A percentile compares a stretch with the other conserved stretches of the same genome.
Evolutionary conservation across 352 stramenopile species (phyloP).

Genomic region (Phytophthora pistaciae): DNA sequence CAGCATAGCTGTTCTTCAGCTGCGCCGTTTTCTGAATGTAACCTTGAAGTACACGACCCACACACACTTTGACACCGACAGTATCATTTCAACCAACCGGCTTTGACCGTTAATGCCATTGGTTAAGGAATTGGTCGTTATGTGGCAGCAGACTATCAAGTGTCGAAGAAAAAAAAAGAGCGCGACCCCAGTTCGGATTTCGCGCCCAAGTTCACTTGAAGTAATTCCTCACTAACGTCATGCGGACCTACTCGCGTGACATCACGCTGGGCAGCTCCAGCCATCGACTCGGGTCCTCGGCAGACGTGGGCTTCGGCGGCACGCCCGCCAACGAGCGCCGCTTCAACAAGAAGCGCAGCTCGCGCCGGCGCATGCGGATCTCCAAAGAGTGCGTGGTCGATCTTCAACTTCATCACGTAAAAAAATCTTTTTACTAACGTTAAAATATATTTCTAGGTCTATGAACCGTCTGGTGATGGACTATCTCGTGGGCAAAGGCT

Average conservation of each 20-base stretch:
- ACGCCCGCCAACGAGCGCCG: conserved; percentile 24
- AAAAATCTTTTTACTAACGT: conserved; percentile 8
- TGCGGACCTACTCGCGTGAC: conserved; percentile 30
- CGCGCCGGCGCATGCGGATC: conserved; percentile 57
- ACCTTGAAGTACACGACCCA: background rate
- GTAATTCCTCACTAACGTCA: conserved; percentile 8
- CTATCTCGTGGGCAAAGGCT: conserved; percentile 84
- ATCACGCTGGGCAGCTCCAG: conserved; percentile 27
- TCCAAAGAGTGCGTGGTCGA: conserved; percentile 67
- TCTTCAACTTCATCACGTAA: background rate
- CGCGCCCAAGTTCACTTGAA: conserved; percentile 25
- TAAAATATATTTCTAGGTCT: conserved; percentile 40
- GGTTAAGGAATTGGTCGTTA: background rate
- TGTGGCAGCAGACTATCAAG: background rate
- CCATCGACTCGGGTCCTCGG: conserved; percentile 23
- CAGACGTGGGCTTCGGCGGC: conserved; percentile 19
- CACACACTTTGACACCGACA: background rate
- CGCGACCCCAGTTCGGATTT: conserved; percentile 41
- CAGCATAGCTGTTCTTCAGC: conserved; percentile 31
- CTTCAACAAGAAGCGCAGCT: conserved; percentile 39
- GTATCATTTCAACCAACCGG: background rate
- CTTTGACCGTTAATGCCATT: background rate
- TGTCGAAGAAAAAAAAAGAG: conserved; percentile 23
- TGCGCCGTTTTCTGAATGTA: conserved; percentile 12
- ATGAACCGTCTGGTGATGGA: conserved; percentile 89